These are phyloP conservation scores for Scedosporium aurantiacum DNA, from an alignment of 2,329 filamentous ascomycete genomes.

Conservation along the genomic window DNA sequence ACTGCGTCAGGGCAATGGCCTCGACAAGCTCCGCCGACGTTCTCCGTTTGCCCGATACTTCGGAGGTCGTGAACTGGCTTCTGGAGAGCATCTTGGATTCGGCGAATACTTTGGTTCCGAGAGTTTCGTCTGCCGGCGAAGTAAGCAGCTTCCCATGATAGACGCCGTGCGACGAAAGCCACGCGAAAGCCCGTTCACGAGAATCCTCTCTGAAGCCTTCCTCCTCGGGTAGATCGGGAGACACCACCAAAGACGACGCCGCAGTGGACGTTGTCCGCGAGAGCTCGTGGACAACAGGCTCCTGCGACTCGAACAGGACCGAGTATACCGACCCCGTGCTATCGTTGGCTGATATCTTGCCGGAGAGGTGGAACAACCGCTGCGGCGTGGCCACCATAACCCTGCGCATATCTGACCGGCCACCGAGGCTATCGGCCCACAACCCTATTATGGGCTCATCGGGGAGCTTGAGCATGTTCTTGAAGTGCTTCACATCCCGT, in stretches of 20 bases:
- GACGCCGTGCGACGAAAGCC: slow-evolving; percentile 79
- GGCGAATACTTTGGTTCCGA: slow-evolving; percentile 65
- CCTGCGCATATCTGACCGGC: slow-evolving; percentile 60
- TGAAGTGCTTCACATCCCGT: slow-evolving; percentile 86
- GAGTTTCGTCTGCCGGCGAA: slow-evolving; percentile 41
- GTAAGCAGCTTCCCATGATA: slow-evolving; percentile 73
- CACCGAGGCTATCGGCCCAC: slow-evolving; percentile 65
- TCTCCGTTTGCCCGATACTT: slow-evolving; percentile 53
- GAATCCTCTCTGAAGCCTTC: slow-evolving; percentile 31
- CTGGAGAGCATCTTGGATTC: slow-evolving; percentile 68
- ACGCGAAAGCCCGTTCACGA: slow-evolving; percentile 70
- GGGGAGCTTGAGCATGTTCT: slow-evolving; percentile 68
- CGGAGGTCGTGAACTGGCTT: slow-evolving; percentile 59
- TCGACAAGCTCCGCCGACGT: slow-evolving; percentile 61
- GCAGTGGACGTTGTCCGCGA: slow-evolving; percentile 41
- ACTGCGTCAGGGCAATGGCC: slow-evolving; percentile 79
- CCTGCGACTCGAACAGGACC: slow-evolving; percentile 78
- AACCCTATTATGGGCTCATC: slow-evolving; percentile 78
- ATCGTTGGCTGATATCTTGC: slow-evolving; percentile 64
- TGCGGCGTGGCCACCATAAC: slow-evolving; percentile 72
- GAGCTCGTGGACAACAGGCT: slow-evolving; percentile 65
- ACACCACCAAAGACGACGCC: slow-evolving; percentile 59
- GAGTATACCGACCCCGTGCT: slow-evolving; percentile 78
- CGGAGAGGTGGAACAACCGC: slow-evolving; percentile 69
- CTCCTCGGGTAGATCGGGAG: slow-evolving; percentile 60